A percentile compares a stretch with the other conserved stretches of the same genome.
phyloP scores from a whole-genome alignment of 495 filamentous ascomycete genomes.

The Trichodelitschia bisporula region DNA sequence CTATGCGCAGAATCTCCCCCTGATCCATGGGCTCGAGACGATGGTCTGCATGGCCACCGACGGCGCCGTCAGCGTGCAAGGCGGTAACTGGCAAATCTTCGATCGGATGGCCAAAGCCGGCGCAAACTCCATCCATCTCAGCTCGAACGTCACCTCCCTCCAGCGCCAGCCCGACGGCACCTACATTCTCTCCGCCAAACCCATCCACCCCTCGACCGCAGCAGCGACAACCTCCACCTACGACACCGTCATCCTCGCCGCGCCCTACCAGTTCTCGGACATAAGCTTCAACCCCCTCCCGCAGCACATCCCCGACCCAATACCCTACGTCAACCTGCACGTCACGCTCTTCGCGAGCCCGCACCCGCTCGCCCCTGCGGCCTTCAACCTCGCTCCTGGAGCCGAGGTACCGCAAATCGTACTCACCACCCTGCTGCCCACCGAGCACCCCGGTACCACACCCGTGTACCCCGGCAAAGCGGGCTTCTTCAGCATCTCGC shows the following conservation, averaged over 20 bases:
- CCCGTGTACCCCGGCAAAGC: conserved; percentile 32
- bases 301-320: conserved; percentile 31
- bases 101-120: conserved; percentile 46
- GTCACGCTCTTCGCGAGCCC: conserved; percentile 77
- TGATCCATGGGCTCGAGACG: conserved; percentile 73
- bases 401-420: conserved; percentile 38
- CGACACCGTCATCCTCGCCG: conserved; percentile 58
- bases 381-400: conserved; percentile 36
- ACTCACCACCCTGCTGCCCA: conserved; percentile 54
- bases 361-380: conserved; percentile 34
- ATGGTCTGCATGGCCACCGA: conserved; percentile 90
- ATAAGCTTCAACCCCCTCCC: conserved; percentile 29
- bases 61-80: conserved; percentile 51
- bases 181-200: conserved; percentile 24
- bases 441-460: conserved; percentile 23
- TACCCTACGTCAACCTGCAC: conserved; percentile 62
- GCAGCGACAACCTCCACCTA: conserved; percentile 21
- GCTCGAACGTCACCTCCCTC: conserved; percentile 42
- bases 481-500: conserved; percentile 71
- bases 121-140: conserved; percentile 32
- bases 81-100: conserved; percentile 95
- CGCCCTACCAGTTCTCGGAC: conserved; percentile 51
- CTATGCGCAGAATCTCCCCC: conserved; percentile 66
- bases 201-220: not conserved
- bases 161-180: conserved; percentile 20